phyloP scores from a whole-genome alignment of 192 early-diverging fungal species.

The Mortierella alpina region DNA sequence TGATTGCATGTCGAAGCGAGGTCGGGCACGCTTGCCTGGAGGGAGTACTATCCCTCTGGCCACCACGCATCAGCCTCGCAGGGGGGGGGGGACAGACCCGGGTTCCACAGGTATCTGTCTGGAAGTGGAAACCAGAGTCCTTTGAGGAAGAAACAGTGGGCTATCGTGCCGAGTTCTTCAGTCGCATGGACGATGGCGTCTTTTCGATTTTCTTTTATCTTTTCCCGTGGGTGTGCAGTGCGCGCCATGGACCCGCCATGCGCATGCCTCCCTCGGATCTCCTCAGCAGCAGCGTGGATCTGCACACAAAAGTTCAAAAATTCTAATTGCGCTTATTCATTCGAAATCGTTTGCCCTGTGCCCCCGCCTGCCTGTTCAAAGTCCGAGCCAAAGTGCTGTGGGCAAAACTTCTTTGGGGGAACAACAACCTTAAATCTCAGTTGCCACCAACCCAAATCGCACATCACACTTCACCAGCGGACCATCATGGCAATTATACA shows the following conservation, averaged over 20 bases:
- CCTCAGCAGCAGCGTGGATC: background rate
- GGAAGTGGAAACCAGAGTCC: too few species aligned
- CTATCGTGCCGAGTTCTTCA: too few species aligned
- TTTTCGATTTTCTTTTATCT: too few species aligned
- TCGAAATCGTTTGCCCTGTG: slow-evolving; percentile 19
- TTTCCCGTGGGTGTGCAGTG: too few species aligned
- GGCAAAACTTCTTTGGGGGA: background rate
- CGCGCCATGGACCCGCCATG: background rate
- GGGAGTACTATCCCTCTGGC: too few species aligned
- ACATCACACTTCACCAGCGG: background rate
- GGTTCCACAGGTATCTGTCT: too few species aligned
- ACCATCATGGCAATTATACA: background rate
- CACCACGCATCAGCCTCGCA: too few species aligned
- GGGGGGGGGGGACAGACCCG: too few species aligned
- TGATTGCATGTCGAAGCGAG: too few species aligned
- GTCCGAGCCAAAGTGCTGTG: slow-evolving; percentile 21
- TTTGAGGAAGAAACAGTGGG: too few species aligned
- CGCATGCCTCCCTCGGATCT: background rate
- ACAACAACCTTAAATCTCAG: background rate
- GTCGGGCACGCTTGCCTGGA: too few species aligned
- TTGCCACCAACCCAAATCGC: background rate
- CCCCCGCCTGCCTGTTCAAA: slow-evolving; percentile 11
- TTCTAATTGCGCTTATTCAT: slow-evolving; percentile 51
- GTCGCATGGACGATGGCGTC: too few species aligned
- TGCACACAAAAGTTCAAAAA: slow-evolving; percentile 1